Evolutionary conservation across 768 basidiomycete species (phyloP).

Genomic region (Termitomyces sp.): DNA sequence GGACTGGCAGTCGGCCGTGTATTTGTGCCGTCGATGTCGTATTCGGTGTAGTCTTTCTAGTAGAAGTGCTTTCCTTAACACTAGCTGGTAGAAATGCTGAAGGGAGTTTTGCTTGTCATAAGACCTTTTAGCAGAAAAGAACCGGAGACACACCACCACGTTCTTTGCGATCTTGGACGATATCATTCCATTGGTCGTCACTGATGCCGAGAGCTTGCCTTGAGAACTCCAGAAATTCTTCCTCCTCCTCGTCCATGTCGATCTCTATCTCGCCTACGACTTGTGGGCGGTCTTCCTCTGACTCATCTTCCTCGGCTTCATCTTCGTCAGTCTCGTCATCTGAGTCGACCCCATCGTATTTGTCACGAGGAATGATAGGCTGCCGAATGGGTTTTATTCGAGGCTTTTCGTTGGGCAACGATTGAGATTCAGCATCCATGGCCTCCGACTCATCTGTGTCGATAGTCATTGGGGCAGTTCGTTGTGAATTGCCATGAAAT

Average conservation of each 20-base stretch:
- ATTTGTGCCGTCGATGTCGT: not conserved
- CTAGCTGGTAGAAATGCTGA: conserved; percentile 57
- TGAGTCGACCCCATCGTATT: conserved; percentile 90
- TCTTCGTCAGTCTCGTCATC: conserved; percentile 79
- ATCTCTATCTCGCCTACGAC: conserved; percentile 81
- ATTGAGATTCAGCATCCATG: conserved; percentile 1
- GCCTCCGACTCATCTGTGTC: conserved; percentile 34
- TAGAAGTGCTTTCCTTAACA: conserved; percentile 17
- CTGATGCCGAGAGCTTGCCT: conserved; percentile 85
- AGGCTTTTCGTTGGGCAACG: conserved; percentile 12
- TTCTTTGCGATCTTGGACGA: conserved; percentile 68
- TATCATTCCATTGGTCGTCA: conserved; percentile 86
- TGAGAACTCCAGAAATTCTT: conserved; percentile 94
- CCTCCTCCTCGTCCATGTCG: conserved; percentile 90
- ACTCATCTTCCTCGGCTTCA: conserved; percentile 43
- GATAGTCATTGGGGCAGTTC: conserved; percentile 42
- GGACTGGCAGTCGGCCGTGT: conserved; percentile 14
- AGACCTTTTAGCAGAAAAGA: not conserved
- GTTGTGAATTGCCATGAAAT: conserved; percentile 66
- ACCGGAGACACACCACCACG: conserved; percentile 66
- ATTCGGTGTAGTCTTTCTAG: conserved; percentile 5
- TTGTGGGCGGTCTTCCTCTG: conserved; percentile 78
- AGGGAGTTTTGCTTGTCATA: conserved; percentile 5
- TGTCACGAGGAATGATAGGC: conserved; percentile 76
- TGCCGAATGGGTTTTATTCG: conserved; percentile 51